These are phyloP conservation scores for Chlamydomonas sphaeroides DNA, from an alignment of 139 green algal genomes.

Conservation along the genomic window DNA sequence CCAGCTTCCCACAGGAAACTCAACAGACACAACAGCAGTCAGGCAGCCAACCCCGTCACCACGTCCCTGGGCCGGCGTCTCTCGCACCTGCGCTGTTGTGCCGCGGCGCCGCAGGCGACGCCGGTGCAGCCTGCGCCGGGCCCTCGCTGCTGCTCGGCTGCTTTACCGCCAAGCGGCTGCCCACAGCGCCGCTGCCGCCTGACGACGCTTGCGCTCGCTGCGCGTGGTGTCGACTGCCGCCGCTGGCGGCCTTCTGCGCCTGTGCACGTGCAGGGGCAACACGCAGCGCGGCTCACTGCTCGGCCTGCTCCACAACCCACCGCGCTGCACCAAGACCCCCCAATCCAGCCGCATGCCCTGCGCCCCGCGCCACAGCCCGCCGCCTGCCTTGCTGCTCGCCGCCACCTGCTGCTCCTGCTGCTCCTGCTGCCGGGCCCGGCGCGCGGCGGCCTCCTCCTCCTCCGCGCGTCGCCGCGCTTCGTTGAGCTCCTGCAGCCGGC, in stretches of 20 bases:
- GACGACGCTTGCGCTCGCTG: neutral
- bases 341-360: no score
- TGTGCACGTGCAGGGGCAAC: no score
- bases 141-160: neutral
- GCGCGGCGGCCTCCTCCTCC: constrained; percentile 18
- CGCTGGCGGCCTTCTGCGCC: no score
- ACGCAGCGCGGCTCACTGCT: no score
- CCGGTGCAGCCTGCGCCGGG: neutral
- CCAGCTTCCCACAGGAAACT: neutral
- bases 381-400: no score
- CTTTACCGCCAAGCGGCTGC: neutral
- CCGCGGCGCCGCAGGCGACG: neutral
- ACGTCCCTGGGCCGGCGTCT: no score
- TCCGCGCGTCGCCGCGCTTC: constrained; percentile 12
- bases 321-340: no score
- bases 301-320: no score
- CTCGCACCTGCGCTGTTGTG: neutral
- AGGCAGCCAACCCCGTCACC: neutral
- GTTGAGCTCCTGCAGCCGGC: constrained; percentile 38
- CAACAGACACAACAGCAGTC: neutral
- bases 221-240: neutral
- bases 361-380: no score
- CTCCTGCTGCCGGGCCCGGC: constrained; percentile 2
- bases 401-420: neutral
- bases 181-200: no score